Evolutionary conservation across 2,329 filamentous ascomycete species (phyloP).

Genomic region (Acrodontium crateriforme): DNA sequence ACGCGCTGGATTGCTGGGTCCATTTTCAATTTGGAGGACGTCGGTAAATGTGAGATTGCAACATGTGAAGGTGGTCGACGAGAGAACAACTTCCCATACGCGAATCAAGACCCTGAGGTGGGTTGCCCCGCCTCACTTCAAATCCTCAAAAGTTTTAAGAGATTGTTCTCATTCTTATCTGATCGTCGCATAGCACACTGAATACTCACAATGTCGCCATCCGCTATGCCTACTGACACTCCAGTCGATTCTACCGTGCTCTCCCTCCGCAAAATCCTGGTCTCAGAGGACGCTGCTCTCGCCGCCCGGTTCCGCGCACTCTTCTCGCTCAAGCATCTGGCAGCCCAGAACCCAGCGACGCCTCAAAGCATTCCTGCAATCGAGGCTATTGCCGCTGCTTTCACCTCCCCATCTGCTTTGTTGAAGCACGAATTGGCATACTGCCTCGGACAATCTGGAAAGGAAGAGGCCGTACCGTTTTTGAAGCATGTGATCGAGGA

Average conservation of each 20-base stretch:
- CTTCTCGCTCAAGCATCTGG: conserved; percentile 93
- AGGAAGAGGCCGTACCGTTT: conserved; percentile 57
- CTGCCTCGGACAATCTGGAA: conserved; percentile 82
- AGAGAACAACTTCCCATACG: no score
- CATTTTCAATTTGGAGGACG: no score
- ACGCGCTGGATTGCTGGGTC: conserved; percentile 70
- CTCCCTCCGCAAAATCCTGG: conserved; percentile 60
- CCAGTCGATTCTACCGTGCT: conserved; percentile 43
- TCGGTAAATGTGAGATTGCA: no score
- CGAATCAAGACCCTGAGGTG: no score
- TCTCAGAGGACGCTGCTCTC: conserved; percentile 67
- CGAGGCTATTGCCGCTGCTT: conserved; percentile 75
- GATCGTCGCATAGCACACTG: no score
- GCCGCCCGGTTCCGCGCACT: conserved; percentile 87
- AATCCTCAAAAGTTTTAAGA: no score
- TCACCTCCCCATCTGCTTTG: conserved; percentile 71
- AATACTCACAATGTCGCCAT: no score
- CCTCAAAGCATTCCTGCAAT: conserved; percentile 49
- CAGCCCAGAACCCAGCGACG: conserved; percentile 48
- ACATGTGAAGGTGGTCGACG: no score
- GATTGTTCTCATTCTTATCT: no score
- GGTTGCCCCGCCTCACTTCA: no score
- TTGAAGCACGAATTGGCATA: conserved; percentile 96
- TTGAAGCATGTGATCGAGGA: conserved; percentile 64
- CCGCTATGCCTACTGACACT: no score